Conservation (phyloP, 768 basidiomycete genomes). For the Tephrocybe sp. region DNA sequence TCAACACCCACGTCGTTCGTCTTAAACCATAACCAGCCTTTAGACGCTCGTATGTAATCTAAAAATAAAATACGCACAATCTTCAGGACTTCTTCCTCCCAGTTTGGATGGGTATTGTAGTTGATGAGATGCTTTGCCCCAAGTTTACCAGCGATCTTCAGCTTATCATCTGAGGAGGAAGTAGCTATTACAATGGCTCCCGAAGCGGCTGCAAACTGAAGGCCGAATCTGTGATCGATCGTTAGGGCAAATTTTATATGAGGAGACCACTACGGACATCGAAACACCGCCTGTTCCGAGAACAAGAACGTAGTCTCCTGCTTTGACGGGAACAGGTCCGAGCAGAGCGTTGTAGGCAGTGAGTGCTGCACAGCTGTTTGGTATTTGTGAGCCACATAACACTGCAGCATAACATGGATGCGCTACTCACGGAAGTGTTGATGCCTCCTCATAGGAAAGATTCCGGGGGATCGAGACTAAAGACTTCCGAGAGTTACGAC, state of each 20-base stretch:
- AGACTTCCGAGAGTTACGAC: no score
- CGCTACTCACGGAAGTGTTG: constrained; percentile 53
- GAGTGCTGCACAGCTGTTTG: constrained; percentile 51
- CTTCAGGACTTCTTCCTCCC: constrained; percentile 53
- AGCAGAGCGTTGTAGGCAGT: constrained; percentile 64
- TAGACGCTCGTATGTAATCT: background rate
- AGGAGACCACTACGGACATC: constrained; percentile 34
- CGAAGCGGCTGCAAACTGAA: constrained; percentile 61
- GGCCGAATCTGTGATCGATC: constrained; percentile 41
- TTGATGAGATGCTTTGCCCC: constrained; percentile 61
- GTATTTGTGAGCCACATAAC: background rate
- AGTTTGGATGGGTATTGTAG: constrained; percentile 56
- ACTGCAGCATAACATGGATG: background rate
- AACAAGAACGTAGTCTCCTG: constrained; percentile 58
- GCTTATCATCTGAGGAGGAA: constrained; percentile 66
- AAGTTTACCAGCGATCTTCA: constrained; percentile 48
- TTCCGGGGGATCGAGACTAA: constrained; percentile 57
- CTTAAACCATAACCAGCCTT: constrained; percentile 19
- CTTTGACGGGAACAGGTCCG: constrained; percentile 50
- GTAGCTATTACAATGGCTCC: constrained; percentile 68
- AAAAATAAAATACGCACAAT: constrained; percentile 38
- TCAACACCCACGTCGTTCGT: constrained; percentile 39
- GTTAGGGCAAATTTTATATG: background rate
- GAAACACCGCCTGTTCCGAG: constrained; percentile 60
- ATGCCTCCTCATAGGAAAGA: constrained; percentile 62